Conservation (phyloP, 768 basidiomycete species). For the Lentinula detonsa region DNA sequence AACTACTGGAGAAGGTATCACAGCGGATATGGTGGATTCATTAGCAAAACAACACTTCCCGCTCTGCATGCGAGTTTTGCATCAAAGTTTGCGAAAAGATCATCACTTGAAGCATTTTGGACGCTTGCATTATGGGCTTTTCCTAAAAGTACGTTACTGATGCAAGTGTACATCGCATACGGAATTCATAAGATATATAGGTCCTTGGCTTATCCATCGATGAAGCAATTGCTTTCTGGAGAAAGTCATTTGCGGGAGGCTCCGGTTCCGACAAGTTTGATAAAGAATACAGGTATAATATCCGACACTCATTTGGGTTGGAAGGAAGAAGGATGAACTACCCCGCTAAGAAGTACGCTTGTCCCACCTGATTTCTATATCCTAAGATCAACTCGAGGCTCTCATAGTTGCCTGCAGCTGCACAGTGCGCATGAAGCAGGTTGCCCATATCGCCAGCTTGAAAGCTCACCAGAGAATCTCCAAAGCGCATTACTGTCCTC, state of each 20-base stretch:
- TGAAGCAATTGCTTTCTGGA: conserved; percentile 91
- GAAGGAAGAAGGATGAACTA: conserved; percentile 96
- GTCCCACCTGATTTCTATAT: background rate
- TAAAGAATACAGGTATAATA: conserved; percentile 97
- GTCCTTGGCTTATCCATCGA: conserved; percentile 91
- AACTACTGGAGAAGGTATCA: conserved; percentile 60
- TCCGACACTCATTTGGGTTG: conserved; percentile 89
- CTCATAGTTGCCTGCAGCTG: conserved; percentile 85
- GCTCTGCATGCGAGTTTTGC: conserved; percentile 89
- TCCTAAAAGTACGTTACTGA: conserved; percentile 70
- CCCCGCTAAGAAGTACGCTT: conserved; percentile 74
- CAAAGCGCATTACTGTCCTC: conserved; percentile 65
- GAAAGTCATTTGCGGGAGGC: conserved; percentile 65
- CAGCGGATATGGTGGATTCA: conserved; percentile 91
- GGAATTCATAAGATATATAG: conserved; percentile 31
- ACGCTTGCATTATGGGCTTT: conserved; percentile 85
- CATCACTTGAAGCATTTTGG: conserved; percentile 92
- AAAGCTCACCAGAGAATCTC: conserved; percentile 61
- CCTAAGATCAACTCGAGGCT: conserved; percentile 8
- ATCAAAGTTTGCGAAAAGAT: conserved; percentile 70
- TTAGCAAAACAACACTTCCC: conserved; percentile 88
- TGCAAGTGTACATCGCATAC: background rate
- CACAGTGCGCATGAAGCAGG: conserved; percentile 72
- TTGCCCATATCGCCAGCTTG: conserved; percentile 91
- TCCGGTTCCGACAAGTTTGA: conserved; percentile 91